A percentile compares a stretch with the other conserved stretches of the same genome.
Evolutionary conservation across 805 yeast genomes (phyloP).

Genomic region (Zygoascus ofunaensis): DNA sequence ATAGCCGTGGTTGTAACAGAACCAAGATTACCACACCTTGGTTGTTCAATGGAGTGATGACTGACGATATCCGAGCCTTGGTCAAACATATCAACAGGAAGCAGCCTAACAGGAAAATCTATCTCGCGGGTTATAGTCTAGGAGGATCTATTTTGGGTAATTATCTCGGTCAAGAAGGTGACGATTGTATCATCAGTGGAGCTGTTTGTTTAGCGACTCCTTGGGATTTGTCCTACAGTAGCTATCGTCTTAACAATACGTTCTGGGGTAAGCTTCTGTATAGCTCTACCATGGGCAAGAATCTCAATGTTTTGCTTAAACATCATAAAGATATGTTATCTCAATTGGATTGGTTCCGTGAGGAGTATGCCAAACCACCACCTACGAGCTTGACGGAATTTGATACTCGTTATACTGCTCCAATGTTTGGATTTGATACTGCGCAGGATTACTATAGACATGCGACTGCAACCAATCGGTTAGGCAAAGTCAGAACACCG

Average conservation of each 20-base stretch:
- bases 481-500: constrained; percentile 52
- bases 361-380: constrained; percentile 20
- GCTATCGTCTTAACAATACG: constrained; percentile 34
- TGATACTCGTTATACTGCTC: constrained; percentile 58
- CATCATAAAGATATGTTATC: constrained; percentile 35
- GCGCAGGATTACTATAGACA: constrained; percentile 56
- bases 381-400: constrained; percentile 40
- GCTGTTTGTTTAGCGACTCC: constrained; percentile 59
- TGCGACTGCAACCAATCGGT: constrained; percentile 48
- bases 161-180: constrained; percentile 59
- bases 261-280: constrained; percentile 40
- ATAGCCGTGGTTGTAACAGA: constrained; percentile 69
- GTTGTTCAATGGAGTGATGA: constrained; percentile 62
- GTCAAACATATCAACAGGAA: constrained; percentile 40
- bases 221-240: constrained; percentile 58
- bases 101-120: constrained; percentile 59
- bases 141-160: constrained; percentile 69
- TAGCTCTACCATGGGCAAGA: constrained; percentile 42
- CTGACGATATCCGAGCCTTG: constrained; percentile 55
- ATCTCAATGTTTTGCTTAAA: constrained; percentile 36
- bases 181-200: constrained; percentile 35
- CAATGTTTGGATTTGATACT: constrained; percentile 53
- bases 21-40: constrained; percentile 59
- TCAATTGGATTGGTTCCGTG: constrained; percentile 24
- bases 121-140: constrained; percentile 68